Evolutionary conservation across 2,329 filamentous ascomycete genomes (phyloP), one percentile per base, ranked within the genome.

Genomic region (Monilinia laxa): DNA sequence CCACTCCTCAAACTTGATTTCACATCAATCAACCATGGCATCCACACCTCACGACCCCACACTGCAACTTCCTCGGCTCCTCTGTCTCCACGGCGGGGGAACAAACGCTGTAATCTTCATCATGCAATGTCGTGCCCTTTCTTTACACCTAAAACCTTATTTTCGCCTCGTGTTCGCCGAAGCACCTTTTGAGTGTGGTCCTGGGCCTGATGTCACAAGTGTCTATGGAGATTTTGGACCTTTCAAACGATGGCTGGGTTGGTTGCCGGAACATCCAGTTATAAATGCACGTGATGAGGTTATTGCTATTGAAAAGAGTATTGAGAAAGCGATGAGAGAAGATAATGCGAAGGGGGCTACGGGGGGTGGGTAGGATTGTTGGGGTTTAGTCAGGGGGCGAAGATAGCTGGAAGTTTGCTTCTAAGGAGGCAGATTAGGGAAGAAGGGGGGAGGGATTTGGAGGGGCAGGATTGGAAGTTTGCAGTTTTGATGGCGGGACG

Each of bases 51-150:
- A 49, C 51, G 65, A 67, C 54, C 60, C 65, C 52, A 68, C 62
- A 25, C 53, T 68, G 14, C 38, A 69, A 6, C 65, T 70, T 23
- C 90, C 90, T 3, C 87, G 90, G 68, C 86, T 93, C 71, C 87
- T 93, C 71, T 93, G 90, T 78, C 86, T 93, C n/a, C 90, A 93
- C 77, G 90, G 90, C 75, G 90, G 90, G 73, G 90, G 90, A 68
- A 87, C 88, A 70, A 92, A 90, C 73, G 87, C 83, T n/a, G 75
- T 81, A 52, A 85, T 92, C 76, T 93, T 93, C 80, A 80, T 83
- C 68, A 76, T 83, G 14, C 90, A 93, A 79, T 86, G 87, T 71
- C 89, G 90, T 69, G 80, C 80, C 20, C 35, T 67, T 3, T 42
- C 45, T 28, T 12, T 51, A 1, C 59, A 64, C 20, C 62, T 67